Evolutionary conservation across 2,329 filamentous ascomycete genomes (phyloP), one percentile per base, ranked within the genome.

Genomic region (Epichloe festucae): DNA sequence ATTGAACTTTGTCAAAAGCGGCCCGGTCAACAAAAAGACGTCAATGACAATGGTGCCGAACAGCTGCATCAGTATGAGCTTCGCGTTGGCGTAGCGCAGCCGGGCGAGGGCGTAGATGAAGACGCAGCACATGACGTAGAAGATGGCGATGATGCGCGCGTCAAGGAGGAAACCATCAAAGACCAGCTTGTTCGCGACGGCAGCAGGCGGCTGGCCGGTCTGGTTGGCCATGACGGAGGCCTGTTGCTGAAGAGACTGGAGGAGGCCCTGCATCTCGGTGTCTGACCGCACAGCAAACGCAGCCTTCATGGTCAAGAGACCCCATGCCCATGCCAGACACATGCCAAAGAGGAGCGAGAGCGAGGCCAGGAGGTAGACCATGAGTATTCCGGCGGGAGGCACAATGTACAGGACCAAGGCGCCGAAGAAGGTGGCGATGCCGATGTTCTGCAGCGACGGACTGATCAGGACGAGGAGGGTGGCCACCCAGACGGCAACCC

Each of bases 241-340:
- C 35, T 64, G 58, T 19, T 64, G 57, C 46, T 67, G 63, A 23
- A 76, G 57, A 0, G 62, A 58, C 7, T 59, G 58, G 3, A 70
- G 52, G 46, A 54, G 57, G 1, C 64, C 63, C 46, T 68, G 63
- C 0, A 67, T 70, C 7, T 70, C 67, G 0, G 64, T 58, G 4
- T 61, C 63, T 2, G 73, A 65, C 14, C 73, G 62, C 2, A 67
- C 66, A 1, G 72, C 70, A 8, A 67, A 53, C 3, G 73, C 74
- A 2, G 72, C 73, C 53, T 74, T 73, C 72, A 74, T 75, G 0
- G 67, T 62, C 45, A 75, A 60, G 2, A 73, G 62, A 3, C 73
- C 74, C 73, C 73, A 77, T 5, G 65, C 71, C 73, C 73, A 76
- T 4, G 67, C 73, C 0, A 74, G 57, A 35, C 65, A 69, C 58